These are phyloP conservation scores for Zoysia pacifica DNA, from an alignment of 176 grass and related monocot species.

Conservation along the genomic window DNA sequence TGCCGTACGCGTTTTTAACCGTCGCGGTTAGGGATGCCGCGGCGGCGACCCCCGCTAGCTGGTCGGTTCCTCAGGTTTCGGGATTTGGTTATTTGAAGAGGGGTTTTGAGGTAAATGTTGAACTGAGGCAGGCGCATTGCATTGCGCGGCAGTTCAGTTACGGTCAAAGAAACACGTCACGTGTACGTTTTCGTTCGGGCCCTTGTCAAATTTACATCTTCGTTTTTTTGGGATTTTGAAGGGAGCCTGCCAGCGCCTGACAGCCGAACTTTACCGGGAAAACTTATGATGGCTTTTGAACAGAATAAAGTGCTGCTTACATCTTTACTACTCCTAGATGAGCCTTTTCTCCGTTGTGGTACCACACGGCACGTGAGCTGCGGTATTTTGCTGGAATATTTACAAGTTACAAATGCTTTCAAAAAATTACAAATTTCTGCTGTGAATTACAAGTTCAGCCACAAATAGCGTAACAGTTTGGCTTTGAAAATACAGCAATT, in stretches of 20 bases:
- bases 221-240: background rate
- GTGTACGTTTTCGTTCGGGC: background rate
- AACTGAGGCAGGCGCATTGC: background rate
- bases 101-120: slow-evolving; percentile 20
- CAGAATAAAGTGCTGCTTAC: slow-evolving; percentile 23
- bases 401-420: background rate
- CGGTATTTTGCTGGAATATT: background rate
- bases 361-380: slow-evolving; percentile 10
- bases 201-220: background rate
- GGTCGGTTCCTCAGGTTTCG: slow-evolving; percentile 7
- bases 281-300: slow-evolving; percentile 23
- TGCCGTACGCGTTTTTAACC: slow-evolving; percentile 59
- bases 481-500: background rate
- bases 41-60: background rate
- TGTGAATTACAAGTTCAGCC: background rate
- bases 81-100: slow-evolving; percentile 5
- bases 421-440: too few relatives aligned
- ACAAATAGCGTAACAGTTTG: background rate
- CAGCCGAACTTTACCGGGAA: slow-evolving; percentile 22
- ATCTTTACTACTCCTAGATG: slow-evolving; percentile 29
- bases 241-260: background rate
- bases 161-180: background rate
- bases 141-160: background rate
- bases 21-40: slow-evolving; percentile 40
- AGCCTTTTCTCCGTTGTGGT: background rate